These are phyloP conservation scores for Dipteronia sinensis DNA, from an alignment of 345 rosid species.

Conservation along the genomic window DNA sequence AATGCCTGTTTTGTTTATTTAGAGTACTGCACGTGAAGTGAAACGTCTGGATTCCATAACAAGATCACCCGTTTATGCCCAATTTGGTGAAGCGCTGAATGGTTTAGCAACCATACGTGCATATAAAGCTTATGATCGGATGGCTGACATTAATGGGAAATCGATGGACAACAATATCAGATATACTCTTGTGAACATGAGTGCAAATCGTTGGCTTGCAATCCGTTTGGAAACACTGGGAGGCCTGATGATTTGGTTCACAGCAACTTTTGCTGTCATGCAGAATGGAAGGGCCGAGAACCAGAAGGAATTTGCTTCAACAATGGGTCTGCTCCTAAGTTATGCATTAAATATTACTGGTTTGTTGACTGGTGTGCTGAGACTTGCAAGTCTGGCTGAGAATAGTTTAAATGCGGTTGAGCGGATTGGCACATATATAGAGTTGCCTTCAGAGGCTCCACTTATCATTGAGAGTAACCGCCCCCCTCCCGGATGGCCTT, in stretches of 20 bases:
- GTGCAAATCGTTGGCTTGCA: slow-evolving; percentile 97
- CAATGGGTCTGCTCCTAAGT: slow-evolving; percentile 98
- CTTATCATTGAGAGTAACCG: slow-evolving; percentile 74
- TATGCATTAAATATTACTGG: slow-evolving; percentile 90
- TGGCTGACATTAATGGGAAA: slow-evolving; percentile 92
- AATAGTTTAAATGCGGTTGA: slow-evolving; percentile 96
- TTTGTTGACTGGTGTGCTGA: slow-evolving; percentile 80
- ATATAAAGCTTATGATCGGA: slow-evolving; percentile 91
- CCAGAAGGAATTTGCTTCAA: slow-evolving; percentile 90
- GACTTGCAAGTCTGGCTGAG: slow-evolving; percentile 98
- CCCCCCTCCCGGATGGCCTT: slow-evolving; percentile 99
- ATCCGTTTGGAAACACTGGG: slow-evolving; percentile 92
- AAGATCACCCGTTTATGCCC: slow-evolving; percentile 99
- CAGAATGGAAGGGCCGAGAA: slow-evolving; percentile 87
- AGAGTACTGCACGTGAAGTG: slow-evolving; percentile 98
- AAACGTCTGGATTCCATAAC: slow-evolving; percentile 90
- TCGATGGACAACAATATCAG: slow-evolving; percentile 94
- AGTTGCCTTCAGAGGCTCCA: slow-evolving; percentile 91
- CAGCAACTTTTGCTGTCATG: slow-evolving; percentile 98
- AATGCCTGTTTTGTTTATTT: slow-evolving; percentile 24
- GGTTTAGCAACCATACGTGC: slow-evolving; percentile 94
- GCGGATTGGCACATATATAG: slow-evolving; percentile 85
- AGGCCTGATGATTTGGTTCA: slow-evolving; percentile 98
- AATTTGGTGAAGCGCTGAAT: slow-evolving; percentile 97
- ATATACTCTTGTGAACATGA: slow-evolving; percentile 86